Conservation (phyloP, 805 yeast species). For the Candida krabiensis region DNA sequence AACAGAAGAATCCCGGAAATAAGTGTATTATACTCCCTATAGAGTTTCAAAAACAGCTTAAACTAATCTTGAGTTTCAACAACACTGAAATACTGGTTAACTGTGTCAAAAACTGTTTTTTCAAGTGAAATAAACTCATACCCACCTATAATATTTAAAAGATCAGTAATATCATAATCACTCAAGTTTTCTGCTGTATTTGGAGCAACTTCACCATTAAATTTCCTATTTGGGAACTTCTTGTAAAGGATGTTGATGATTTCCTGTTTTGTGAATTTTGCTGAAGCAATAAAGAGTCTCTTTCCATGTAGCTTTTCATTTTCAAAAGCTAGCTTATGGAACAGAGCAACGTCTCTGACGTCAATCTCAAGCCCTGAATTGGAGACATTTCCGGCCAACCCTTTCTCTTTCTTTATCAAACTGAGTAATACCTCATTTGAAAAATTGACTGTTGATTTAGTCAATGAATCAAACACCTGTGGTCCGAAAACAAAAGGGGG, state of each 20-base stretch:
- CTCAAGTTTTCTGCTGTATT: not conserved
- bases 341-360: constrained; percentile 43
- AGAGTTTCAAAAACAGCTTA: too few relatives aligned
- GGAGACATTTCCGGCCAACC: constrained; percentile 33
- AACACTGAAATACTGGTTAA: constrained; percentile 34
- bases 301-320: constrained; percentile 22
- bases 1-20: too few relatives aligned
- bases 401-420: not conserved
- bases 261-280: constrained; percentile 4
- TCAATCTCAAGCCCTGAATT: constrained; percentile 25
- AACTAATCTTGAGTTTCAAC: too few relatives aligned
- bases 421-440: constrained; percentile 27
- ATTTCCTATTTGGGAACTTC: constrained; percentile 37
- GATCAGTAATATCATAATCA: constrained; percentile 3
- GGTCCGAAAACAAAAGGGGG: constrained; percentile 44
- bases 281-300: constrained; percentile 30
- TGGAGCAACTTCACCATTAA: not conserved
- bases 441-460: constrained; percentile 29
- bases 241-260: constrained; percentile 31
- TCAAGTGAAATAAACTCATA: constrained; percentile 39
- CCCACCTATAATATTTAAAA: constrained; percentile 24
- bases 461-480: constrained; percentile 37
- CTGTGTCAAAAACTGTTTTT: constrained; percentile 40
- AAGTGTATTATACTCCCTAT: too few relatives aligned
- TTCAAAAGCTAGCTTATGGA: constrained; percentile 40